These are phyloP conservation scores for Zostera marina DNA, from an alignment of 116 monocot species.

Conservation along the genomic window DNA sequence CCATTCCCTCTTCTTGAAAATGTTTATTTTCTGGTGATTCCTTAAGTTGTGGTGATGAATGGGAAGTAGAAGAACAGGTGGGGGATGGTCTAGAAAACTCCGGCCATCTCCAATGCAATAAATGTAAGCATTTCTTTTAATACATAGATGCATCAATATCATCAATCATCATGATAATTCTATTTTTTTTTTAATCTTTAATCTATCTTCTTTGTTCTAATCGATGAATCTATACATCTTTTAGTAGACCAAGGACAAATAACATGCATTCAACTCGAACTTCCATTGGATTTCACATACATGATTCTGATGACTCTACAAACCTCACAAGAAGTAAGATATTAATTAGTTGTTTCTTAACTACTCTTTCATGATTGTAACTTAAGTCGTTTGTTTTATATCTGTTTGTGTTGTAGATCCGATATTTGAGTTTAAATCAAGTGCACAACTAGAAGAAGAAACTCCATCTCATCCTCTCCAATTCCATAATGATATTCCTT, in stretches of 20 bases:
- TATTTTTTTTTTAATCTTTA: not conserved
- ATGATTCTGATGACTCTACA: slow-evolving; percentile 11
- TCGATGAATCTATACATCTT: not conserved
- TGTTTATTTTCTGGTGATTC: not conserved
- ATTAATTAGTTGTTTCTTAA: not conserved
- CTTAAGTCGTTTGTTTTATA: not conserved
- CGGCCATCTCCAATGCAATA: slow-evolving; percentile 11
- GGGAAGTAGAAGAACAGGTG: slow-evolving; percentile 25
- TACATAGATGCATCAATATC: not conserved
- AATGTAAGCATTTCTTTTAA: slow-evolving; percentile 12
- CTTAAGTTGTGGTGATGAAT: slow-evolving; percentile 20
- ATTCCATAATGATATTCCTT: slow-evolving; percentile 13
- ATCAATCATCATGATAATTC: no score
- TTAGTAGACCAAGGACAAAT: slow-evolving; percentile 27
- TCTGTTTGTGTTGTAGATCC: slow-evolving; percentile 16
- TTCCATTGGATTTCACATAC: slow-evolving; percentile 34
- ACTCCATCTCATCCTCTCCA: slow-evolving; percentile 28
- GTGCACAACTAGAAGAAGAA: slow-evolving; percentile 10
- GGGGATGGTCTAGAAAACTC: slow-evolving; percentile 21
- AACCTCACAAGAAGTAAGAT: slow-evolving; percentile 28
- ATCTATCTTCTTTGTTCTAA: not conserved
- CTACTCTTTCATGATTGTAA: no score
- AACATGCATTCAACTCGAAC: slow-evolving; percentile 37
- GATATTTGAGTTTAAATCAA: slow-evolving; percentile 32
- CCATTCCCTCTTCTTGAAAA: not conserved